A percentile compares a stretch with the other conserved stretches of the same genome.
Conservation (phyloP, 495 filamentous ascomycete species). For the Bryoglossum gracile region DNA sequence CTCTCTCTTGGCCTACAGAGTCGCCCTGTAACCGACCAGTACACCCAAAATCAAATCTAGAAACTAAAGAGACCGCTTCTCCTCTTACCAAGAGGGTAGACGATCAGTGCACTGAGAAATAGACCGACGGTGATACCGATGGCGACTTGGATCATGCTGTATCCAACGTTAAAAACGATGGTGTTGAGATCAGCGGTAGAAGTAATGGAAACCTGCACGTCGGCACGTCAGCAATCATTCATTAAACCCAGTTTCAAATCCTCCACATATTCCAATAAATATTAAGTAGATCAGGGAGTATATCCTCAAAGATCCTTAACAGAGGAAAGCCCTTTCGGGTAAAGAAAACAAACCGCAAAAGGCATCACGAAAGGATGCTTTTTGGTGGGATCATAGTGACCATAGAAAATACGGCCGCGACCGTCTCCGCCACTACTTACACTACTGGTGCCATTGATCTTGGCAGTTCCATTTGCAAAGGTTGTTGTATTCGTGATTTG, state of each 20-base stretch:
- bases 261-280: constrained; percentile 2
- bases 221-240: constrained; percentile 1
- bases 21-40: not conserved
- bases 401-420: not conserved
- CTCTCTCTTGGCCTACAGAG: too few species aligned
- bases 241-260: not conserved
- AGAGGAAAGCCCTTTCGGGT: not conserved
- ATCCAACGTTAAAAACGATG: constrained; percentile 77
- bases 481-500: constrained; percentile 53
- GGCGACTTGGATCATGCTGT: constrained; percentile 83
- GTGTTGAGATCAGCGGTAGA: constrained; percentile 39
- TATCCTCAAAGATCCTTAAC: constrained; percentile 3
- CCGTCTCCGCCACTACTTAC: constrained; percentile 14
- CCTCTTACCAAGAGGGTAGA: constrained; percentile 90
- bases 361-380: not conserved
- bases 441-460: constrained; percentile 12
- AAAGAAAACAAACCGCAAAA: constrained; percentile 12
- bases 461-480: constrained; percentile 19
- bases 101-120: constrained; percentile 75
- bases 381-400: not conserved
- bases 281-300: constrained; percentile 1
- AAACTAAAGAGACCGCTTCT: constrained; percentile 87
- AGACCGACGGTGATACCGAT: constrained; percentile 90
- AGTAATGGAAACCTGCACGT: constrained; percentile 11
- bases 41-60: constrained; percentile 32